Evolutionary conservation across 768 basidiomycete genomes (phyloP), one percentile per base, ranked within the genome.

Genomic region (Neoboletus brunneissimus): DNA sequence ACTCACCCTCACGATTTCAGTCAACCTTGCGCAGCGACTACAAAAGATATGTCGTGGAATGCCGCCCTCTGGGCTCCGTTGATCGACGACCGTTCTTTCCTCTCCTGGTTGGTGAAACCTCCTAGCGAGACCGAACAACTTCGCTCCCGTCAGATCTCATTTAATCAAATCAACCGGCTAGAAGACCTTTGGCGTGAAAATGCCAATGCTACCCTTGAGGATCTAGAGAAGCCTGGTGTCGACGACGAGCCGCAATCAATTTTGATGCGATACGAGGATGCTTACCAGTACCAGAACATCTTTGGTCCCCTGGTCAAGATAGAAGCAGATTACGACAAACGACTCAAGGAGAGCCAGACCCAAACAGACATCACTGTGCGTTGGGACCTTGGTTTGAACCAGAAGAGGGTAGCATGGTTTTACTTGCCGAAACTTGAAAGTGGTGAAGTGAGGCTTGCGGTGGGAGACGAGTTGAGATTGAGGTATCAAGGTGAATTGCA

Each of bases 331-430:
- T 99, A 98, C 66, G 97, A 99, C 70, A 98, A 98, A 76, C 83
- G 88, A 53, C 81, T 98, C 66, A 99, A 99, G 75, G 97, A 99
- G 72, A 92, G 93, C 58, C 97, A 99, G 76, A 98, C 97, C 0
- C 96, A 99, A 76, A 97, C 91, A 5, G 93, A 96, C 59, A 95
- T 99, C 66, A 86, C 87, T 27, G 89, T 99, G 23, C 80, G 97
- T 44, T 99, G 97, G 97, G 97, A 99, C 73, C 78, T 98, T 50
- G 97, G 97, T 70, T 76, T 99, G 63, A 99, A 99, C 72, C 97
- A 99, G 76, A 98, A 98, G 75, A 85, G 97, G 31, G 89, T 98
- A n/a, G 96, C 97, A 0, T 99, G 96, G 94, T 99, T 99, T 72
- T 77, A 84, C 56, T 76, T 99, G 68, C 97, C 97, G 2, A 98